These are phyloP conservation scores for Penicillium sumatraense DNA, from an alignment of 2,329 filamentous ascomycete species.

Conservation along the genomic window DNA sequence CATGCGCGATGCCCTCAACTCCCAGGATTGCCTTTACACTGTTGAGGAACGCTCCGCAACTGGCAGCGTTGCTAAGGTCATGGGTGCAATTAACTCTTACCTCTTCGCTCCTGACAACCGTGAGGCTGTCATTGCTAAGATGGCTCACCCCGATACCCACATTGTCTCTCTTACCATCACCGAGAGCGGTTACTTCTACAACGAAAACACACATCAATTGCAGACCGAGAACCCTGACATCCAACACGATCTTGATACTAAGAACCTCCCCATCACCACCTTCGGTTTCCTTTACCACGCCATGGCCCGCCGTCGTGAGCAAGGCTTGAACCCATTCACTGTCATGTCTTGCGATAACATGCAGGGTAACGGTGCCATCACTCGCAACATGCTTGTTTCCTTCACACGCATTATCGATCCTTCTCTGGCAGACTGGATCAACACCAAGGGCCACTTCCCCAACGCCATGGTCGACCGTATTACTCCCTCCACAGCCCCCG, in stretches of 20 bases:
- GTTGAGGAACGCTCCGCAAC: constrained; percentile 58
- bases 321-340: constrained; percentile 58
- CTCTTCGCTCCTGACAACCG: constrained; percentile 58
- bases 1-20: constrained; percentile 57
- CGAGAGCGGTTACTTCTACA: constrained; percentile 63
- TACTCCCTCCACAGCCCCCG: constrained; percentile 55
- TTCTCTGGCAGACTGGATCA: constrained; percentile 56
- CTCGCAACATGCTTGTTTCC: constrained; percentile 56
- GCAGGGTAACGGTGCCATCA: constrained; percentile 62
- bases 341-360: constrained; percentile 63
- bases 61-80: constrained; percentile 53
- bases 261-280: constrained; percentile 52
- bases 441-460: constrained; percentile 55
- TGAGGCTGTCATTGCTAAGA: constrained; percentile 59
- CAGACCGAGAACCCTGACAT: constrained; percentile 55
- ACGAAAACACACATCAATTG: constrained; percentile 61
- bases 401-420: constrained; percentile 56
- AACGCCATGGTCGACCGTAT: constrained; percentile 63
- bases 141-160: constrained; percentile 59
- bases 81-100: constrained; percentile 59
- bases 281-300: constrained; percentile 60
- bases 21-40: constrained; percentile 59
- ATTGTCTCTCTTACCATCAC: constrained; percentile 62
- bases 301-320: constrained; percentile 50
- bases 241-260: constrained; percentile 51